Conservation (phyloP, 495 filamentous ascomycete species). For the Staphylotrichum tortipilum region DNA sequence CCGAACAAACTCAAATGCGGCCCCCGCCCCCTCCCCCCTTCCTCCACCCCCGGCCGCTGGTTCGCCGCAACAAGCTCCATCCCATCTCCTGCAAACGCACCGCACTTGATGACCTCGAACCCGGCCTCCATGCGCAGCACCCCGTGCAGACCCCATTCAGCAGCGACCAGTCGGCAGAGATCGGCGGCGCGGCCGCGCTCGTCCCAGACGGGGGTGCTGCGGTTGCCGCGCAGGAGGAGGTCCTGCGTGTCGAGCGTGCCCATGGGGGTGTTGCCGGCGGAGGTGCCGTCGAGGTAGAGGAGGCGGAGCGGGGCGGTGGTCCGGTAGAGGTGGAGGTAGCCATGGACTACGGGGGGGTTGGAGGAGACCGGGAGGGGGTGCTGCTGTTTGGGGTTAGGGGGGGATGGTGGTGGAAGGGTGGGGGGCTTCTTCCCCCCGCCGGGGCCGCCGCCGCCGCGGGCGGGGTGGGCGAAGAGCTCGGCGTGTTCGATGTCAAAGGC, state of each 20-base stretch:
- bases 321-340: conserved; percentile 49
- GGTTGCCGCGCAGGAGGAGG: conserved; percentile 33
- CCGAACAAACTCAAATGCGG: conserved; percentile 26
- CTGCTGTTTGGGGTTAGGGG: not conserved
- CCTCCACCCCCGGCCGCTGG: conserved; percentile 2
- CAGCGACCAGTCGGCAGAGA: conserved; percentile 42
- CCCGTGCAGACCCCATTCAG: conserved; percentile 52
- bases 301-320: conserved; percentile 42
- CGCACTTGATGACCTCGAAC: conserved; percentile 62
- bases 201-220: not conserved
- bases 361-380: not conserved
- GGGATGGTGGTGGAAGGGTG: not conserved
- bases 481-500: conserved; percentile 65
- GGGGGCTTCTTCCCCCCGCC: too few relatives aligned
- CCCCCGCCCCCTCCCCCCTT: not conserved
- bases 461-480: conserved; percentile 42
- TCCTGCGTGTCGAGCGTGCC: conserved; percentile 58
- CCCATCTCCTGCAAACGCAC: conserved; percentile 40
- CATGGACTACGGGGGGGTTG: conserved; percentile 20
- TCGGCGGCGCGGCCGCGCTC: conserved; percentile 40
- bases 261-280: conserved; percentile 48
- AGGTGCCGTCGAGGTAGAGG: conserved; percentile 55
- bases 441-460: not conserved
- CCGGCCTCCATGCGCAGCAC: conserved; percentile 60
- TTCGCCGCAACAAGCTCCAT: conserved; percentile 15